Evolutionary conservation across 1,139 yeast genomes (phyloP), one percentile per base, ranked within the genome.

Genomic region (Kodamaea fungicola): DNA sequence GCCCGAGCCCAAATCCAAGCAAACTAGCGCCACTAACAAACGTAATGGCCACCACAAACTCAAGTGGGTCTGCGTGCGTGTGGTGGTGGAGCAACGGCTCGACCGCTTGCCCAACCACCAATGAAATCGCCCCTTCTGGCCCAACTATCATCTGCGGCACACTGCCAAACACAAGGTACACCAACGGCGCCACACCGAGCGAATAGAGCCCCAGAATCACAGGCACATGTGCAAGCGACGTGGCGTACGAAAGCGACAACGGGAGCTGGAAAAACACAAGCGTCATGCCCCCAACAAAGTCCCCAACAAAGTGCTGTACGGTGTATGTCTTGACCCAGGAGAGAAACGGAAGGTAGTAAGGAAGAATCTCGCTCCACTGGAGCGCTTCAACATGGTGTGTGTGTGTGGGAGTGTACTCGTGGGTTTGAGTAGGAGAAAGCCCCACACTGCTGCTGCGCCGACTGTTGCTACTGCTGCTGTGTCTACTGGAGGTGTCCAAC

Each of bases 141-240:
- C 97, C 97, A 6, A 90, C 95, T 38, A 90, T 84, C 96, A 92
- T 86, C 53, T 85, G 95, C 0, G 97, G 97, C 1, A 89, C 96
- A 19, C 96, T 82, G 0, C 98, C 97, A 54, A 90, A 75, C 1
- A 90, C 47, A 37, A 87, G 72, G 55, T 92, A 92, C 3, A 92
- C 71, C 34, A 90, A 64, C 0, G 97, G 97, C 1, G 96, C 82
- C 3, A 90, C 65, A 0, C 89, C 90, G 38, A 90, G 67, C 0
- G 95, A 90, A 46, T 81, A 76, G 8, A 92, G 69, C 0, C 97
- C 98, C 43, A 89, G 83, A 2, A 84, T 64, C 0, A 96, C 88
- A 2, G 96, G 96, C 1, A 89, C 94, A 54, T 85, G 89, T 1
- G 97, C 97, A 40, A 92, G 71, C 0, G 96, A 82, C 0, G 90